Evolutionary conservation across 2,329 filamentous ascomycete species (phyloP).

Genomic region (Coniochaeta hoffmannii): DNA sequence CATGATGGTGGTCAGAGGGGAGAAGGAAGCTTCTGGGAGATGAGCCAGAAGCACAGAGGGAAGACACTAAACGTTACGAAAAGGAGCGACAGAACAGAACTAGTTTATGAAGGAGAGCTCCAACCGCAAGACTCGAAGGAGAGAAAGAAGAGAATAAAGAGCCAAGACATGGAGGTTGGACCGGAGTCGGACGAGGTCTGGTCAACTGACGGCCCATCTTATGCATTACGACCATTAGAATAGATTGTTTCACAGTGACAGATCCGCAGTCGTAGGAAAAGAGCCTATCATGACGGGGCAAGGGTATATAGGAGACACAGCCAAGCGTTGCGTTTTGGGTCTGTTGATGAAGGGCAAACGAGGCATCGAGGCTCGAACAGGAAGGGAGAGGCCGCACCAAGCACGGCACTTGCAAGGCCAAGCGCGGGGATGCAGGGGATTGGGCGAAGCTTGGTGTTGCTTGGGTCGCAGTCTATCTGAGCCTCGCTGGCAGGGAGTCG

Average conservation of each 20-base stretch:
- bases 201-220: constrained; percentile 6
- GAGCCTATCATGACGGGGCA: constrained; percentile 7
- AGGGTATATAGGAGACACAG: constrained; percentile 2
- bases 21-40: constrained; percentile 3
- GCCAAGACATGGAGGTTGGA: background rate
- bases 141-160: constrained; percentile 3
- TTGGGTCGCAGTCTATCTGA: background rate
- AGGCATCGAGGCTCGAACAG: background rate
- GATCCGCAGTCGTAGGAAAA: constrained; percentile 3
- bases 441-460: background rate
- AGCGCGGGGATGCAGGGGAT: background rate
- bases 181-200: background rate
- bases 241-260: constrained; percentile 8
- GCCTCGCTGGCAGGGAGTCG: constrained; percentile 3
- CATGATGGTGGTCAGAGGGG: constrained; percentile 18
- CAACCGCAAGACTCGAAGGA: background rate
- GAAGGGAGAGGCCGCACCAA: background rate
- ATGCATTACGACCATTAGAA: constrained; percentile 5
- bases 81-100: background rate
- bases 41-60: constrained; percentile 1
- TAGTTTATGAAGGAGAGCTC: background rate
- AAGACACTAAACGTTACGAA: constrained; percentile 11
- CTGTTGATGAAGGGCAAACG: background rate
- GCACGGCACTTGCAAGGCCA: constrained; percentile 2
- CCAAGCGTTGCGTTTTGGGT: constrained; percentile 3